These are phyloP conservation scores for Phyllosticta citribraziliensis DNA, from an alignment of 2,329 filamentous ascomycete genomes.

Conservation along the genomic window DNA sequence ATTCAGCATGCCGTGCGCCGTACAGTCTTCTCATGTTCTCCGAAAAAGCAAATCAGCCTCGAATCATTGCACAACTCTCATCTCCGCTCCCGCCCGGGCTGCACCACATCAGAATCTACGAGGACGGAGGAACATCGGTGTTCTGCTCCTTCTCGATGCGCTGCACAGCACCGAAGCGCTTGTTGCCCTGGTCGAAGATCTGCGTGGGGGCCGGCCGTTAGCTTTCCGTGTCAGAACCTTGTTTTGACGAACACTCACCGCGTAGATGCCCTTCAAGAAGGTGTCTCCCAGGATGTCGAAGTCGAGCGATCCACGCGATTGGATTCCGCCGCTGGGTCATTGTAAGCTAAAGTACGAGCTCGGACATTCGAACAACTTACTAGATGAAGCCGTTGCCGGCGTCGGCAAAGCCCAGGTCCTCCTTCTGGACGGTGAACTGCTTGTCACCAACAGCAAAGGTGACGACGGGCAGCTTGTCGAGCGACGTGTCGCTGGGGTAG, in stretches of 20 bases:
- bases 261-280: constrained; percentile 57
- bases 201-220: neutral
- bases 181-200: constrained; percentile 54
- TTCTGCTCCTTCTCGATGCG: constrained; percentile 28
- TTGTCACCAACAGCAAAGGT: constrained; percentile 54
- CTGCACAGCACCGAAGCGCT: constrained; percentile 50
- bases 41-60: no score
- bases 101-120: neutral
- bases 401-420: constrained; percentile 51
- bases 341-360: no score
- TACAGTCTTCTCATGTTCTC: no score
- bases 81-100: neutral
- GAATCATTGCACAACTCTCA: no score
- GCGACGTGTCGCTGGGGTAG: constrained; percentile 46
- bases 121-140: constrained; percentile 10
- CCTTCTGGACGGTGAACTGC: constrained; percentile 51
- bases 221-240: constrained; percentile 20
- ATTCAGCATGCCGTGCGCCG: no score
- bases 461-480: constrained; percentile 48
- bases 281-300: constrained; percentile 58
- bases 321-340: constrained; percentile 46
- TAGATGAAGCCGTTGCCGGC: constrained; percentile 42
- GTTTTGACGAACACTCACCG: constrained; percentile 16
- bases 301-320: constrained; percentile 47
- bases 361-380: constrained; percentile 19